Evolutionary conservation across 352 stramenopile genomes (phyloP), one percentile per base, ranked within the genome.

Genomic region (Thraustotheca clavata): DNA sequence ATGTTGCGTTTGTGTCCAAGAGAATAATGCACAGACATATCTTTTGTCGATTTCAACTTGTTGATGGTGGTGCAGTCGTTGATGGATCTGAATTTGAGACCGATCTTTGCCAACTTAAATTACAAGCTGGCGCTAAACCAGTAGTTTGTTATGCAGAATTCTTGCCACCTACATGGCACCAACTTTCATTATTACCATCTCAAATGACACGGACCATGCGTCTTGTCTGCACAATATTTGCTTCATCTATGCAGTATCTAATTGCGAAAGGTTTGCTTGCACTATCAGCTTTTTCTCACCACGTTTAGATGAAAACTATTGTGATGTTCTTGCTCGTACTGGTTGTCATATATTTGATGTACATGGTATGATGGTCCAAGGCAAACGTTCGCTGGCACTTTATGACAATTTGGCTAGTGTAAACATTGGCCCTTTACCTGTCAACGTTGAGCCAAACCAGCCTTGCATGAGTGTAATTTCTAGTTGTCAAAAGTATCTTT

Each of bases 311-410:
- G 43, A 52, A 18, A 18, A 14, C 24, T 18, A 52, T 31, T 52
- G 43, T 18, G 43, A 52, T 24, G 34, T 35, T 24, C 12, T 52
- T 26, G 43, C 43, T 16, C 52, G 35, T 16, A 65, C 57, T 4
- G 57, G 35, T 11, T 32, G 46, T 46, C 46, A 65, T 26, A 12
- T 65, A 18, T 65, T 65, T 40, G 57, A 65, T n/a, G 57, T 65
- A 7, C 35, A 65, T 20, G 38, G 57, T 9, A 24, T 65, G 16
- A 27, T 65, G 11, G 41, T 65, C 2, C 57, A 65, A 39, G 57
- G 57, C 20, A 46, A 65, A 22, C 27, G 35, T 29, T 65, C 46
- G 22, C 7, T 65, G 0, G 35, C 46, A n/a, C 57, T 65, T 16
- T 26, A 54, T 14, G 46, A 43, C 35, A 65, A 65, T 46, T 8